Base-by-base conservation (phyloP, 2,329 filamentous ascomycete genomes). In the Rutstroemia sp. region DNA sequence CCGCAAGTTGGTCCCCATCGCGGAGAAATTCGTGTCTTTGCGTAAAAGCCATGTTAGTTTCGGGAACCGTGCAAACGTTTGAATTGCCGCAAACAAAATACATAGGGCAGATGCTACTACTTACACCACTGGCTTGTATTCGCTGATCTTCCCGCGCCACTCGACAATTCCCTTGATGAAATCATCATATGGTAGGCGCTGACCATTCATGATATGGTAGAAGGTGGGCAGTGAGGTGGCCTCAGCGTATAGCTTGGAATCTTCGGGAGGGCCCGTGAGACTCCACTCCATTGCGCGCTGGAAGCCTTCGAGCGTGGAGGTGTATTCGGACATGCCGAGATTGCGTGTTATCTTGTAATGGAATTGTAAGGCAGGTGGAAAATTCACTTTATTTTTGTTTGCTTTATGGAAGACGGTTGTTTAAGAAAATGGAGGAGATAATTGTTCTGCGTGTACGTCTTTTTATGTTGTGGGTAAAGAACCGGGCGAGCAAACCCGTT, bases 21-120 rank as follows among this genome's bases (percentile, higher is more conserved):
- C 51, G 40, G 17, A 53, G 39, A 34, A 53, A 53, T 5, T 53
- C 39, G 14, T 53, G 25, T 30, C 50, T 53, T 45, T 25, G 40
- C 6, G 16, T 7, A 27, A 36, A 23, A 23, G 23, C 12, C 47
- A 38, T 23, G n/a, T 40, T 17, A 44, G 38, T 14, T 25, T 17
- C 17, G 9, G 10, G 38, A 21, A 21, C 21, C 36, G 9, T 49
- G 14, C 14, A 17, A 17, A 10, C 9, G 40, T 7, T 7, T 17
- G 40, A 45, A 19, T 4, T 45, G 2, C 9, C n/a, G 40, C 4
- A 46, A 25, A 25, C 21, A 10, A 23, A 6, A 10, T 6, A 25
- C 10, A 17, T 4, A 27, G 7, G 25, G 25, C 25, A 27, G 25
- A 5, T 17, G 38, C 23, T 5, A 23, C 23, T 23, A 23, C 50